These are phyloP conservation scores for Candida corydali DNA, from an alignment of 805 yeast genomes.

Conservation along the genomic window DNA sequence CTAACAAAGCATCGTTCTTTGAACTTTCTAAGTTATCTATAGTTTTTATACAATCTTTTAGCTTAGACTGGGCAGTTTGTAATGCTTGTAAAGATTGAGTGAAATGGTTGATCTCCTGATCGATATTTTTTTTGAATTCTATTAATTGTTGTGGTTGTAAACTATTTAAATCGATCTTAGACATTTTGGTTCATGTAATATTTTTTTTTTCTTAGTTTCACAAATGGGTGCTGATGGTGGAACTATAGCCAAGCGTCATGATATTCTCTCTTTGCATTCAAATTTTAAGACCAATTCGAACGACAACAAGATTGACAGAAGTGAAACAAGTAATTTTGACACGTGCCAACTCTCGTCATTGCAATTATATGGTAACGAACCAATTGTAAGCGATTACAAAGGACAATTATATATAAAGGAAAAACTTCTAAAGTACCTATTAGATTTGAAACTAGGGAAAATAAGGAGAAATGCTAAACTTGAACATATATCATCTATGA, in stretches of 20 bases:
- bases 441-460: conserved; percentile 29
- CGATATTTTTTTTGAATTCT: conserved; percentile 78
- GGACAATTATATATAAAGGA: conserved; percentile 69
- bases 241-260: conserved; percentile 56
- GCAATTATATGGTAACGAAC: conserved; percentile 34
- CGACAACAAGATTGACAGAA: conserved; percentile 11
- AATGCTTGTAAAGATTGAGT: conserved; percentile 80
- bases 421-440: conserved; percentile 52
- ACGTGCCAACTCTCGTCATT: conserved; percentile 47
- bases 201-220: conserved; percentile 4
- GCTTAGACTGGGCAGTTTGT: conserved; percentile 75
- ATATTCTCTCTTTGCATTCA: conserved; percentile 33
- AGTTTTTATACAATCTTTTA: conserved; percentile 73
- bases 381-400: conserved; percentile 62
- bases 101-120: conserved; percentile 82
- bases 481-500: conserved; percentile 19
- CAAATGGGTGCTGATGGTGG: conserved; percentile 66
- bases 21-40: conserved; percentile 51
- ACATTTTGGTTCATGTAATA: conserved; percentile 2
- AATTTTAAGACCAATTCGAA: conserved; percentile 1
- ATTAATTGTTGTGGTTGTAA: conserved; percentile 80
- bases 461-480: conserved; percentile 15
- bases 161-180: conserved; percentile 55
- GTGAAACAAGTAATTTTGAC: conserved; percentile 30
- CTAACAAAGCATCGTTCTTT: conserved; percentile 51